phyloP scores from a whole-genome alignment of 495 filamentous ascomycete genomes.

The Lasiosphaeria hispida region DNA sequence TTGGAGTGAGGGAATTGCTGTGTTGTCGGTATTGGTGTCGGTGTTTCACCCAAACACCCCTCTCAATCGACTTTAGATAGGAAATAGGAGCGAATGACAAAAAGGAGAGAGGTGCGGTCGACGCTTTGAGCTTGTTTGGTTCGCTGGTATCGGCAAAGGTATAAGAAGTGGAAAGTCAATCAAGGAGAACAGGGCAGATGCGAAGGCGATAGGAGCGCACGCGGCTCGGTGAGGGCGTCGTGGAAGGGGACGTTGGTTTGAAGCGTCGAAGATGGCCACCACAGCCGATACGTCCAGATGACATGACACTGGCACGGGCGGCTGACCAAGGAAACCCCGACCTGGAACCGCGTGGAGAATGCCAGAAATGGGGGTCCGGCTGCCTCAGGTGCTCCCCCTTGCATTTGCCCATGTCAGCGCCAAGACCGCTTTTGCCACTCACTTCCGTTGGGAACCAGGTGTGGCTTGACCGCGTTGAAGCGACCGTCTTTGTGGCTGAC shows the following conservation, averaged over 20 bases:
- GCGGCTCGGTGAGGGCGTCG: no score
- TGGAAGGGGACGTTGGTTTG: no score
- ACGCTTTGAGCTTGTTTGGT: neutral
- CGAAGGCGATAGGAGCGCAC: neutral
- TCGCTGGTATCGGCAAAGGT: neutral
- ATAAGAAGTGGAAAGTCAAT: neutral
- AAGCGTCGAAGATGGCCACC: no score
- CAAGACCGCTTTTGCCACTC: neutral
- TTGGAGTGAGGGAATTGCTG: constrained; percentile 4
- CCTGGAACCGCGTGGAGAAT: neutral
- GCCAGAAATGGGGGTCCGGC: neutral
- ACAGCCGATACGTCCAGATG: neutral
- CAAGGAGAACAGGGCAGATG: neutral
- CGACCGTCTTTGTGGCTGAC: no score
- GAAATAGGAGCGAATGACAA: neutral
- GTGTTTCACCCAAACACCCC: neutral
- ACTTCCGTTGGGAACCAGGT: neutral
- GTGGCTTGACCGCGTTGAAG: no score
- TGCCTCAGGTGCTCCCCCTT: neutral
- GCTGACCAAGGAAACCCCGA: constrained; percentile 3
- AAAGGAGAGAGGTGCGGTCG: neutral
- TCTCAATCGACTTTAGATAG: neutral
- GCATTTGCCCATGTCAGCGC: no score
- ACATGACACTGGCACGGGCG: neutral
- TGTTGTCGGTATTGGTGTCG: neutral